Conservation (phyloP, 257 asterid genomes). For the Petunia secreta region DNA sequence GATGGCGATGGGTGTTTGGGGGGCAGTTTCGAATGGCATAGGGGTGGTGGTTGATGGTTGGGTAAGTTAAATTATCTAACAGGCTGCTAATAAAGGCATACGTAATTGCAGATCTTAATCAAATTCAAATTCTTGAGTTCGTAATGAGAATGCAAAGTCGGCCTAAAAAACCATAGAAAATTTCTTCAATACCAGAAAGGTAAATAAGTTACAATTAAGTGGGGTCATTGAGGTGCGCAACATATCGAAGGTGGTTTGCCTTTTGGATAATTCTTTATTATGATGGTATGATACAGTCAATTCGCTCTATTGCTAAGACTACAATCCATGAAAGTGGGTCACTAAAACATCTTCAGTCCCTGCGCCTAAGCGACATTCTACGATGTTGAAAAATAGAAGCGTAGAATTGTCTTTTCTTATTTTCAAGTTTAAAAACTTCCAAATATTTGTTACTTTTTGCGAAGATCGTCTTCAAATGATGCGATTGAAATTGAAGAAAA, state of each 20-base stretch:
- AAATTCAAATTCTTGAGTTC: neutral
- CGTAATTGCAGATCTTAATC: neutral
- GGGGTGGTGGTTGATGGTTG: neutral
- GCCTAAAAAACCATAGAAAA: too few relatives aligned
- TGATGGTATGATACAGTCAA: conserved; percentile 16
- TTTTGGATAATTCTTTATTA: neutral
- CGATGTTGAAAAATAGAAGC: neutral
- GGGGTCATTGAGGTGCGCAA: too few relatives aligned
- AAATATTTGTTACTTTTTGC: neutral
- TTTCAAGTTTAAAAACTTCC: neutral
- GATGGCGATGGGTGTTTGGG: neutral
- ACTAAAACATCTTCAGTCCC: too few relatives aligned
- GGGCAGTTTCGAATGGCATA: neutral
- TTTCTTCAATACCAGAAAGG: too few relatives aligned
- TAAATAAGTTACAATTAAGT: too few relatives aligned
- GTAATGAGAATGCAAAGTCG: neutral
- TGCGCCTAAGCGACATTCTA: neutral
- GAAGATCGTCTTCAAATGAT: neutral
- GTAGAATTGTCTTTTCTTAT: neutral
- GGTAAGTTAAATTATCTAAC: neutral
- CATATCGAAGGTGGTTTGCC: too few relatives aligned
- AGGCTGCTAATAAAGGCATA: neutral
- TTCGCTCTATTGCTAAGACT: neutral
- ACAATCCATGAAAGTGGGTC: neutral
- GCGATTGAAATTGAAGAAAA: neutral